phyloP scores from a whole-genome alignment of 352 stramenopile species.

The Globisporangium splendens region DNA sequence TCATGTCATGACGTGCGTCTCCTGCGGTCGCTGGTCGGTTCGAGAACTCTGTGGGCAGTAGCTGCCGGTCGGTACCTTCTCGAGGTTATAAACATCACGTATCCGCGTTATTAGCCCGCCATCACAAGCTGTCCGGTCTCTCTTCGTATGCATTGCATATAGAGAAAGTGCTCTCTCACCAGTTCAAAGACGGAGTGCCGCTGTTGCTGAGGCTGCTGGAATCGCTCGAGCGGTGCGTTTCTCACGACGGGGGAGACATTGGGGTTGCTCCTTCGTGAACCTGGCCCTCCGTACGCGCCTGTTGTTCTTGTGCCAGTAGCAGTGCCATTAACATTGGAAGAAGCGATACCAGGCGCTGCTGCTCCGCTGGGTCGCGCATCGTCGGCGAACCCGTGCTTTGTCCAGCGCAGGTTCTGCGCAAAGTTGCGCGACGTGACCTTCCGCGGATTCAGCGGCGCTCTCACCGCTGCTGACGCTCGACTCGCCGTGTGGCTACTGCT shows the following conservation, averaged over 20 bases:
- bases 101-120: not conserved
- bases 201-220: conserved; percentile 8
- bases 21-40: conserved; percentile 25
- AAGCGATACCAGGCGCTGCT: not conserved
- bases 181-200: conserved; percentile 15
- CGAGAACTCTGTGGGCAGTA: conserved; percentile 18
- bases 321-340: conserved; percentile 3
- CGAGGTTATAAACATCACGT: conserved; percentile 9
- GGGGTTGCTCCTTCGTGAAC: conserved; percentile 4
- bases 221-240: conserved; percentile 5
- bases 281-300: not conserved
- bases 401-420: conserved; percentile 44
- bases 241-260: conserved; percentile 11
- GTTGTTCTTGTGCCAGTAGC: conserved; percentile 7
- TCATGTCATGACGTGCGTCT: conserved; percentile 18
- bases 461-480: not conserved
- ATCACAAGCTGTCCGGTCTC: not conserved
- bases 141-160: no score
- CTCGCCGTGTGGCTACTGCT: not conserved
- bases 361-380: conserved; percentile 13
- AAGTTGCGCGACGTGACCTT: conserved; percentile 36
- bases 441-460: conserved; percentile 20
- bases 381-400: conserved; percentile 34
- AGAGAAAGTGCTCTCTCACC: conserved; percentile 7
- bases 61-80: conserved; percentile 11